These are phyloP conservation scores for Talaromyces rugulosus DNA, from an alignment of 2,329 filamentous ascomycete genomes.

Conservation along the genomic window DNA sequence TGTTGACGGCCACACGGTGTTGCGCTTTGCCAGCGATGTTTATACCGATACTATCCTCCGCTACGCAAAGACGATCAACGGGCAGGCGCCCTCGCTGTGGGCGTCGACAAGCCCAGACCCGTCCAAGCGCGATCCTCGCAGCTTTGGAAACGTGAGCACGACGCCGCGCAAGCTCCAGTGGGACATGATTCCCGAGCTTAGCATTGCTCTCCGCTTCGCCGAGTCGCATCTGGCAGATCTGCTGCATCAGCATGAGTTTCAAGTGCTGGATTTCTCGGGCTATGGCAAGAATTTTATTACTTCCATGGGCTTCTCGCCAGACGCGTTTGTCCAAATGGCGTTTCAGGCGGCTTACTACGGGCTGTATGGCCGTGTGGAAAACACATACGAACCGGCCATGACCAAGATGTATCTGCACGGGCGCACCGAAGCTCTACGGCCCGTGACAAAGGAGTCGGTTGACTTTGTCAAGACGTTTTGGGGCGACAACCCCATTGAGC, in stretches of 20 bases:
- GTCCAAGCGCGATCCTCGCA: conserved; percentile 82
- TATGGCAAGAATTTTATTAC: conserved; percentile 99
- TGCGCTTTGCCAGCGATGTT: conserved; percentile 91
- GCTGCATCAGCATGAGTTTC: conserved; percentile 94
- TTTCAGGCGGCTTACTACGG: conserved; percentile 98
- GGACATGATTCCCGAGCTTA: conserved; percentile 92
- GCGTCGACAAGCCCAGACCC: conserved; percentile 86
- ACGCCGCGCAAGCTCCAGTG: conserved; percentile 95
- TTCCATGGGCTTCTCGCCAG: conserved; percentile 91
- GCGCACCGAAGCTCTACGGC: conserved; percentile 86
- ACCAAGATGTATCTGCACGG: conserved; percentile 92
- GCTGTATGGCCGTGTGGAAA: conserved; percentile 87
- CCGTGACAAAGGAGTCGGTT: conserved; percentile 77
- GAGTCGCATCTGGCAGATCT: conserved; percentile 91
- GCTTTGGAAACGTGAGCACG: conserved; percentile 88
- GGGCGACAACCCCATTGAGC: conserved; percentile 76
- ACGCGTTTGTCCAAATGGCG: conserved; percentile 98
- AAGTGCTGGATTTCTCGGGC: conserved; percentile 79
- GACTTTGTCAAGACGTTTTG: conserved; percentile 92
- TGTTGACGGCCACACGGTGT: conserved; percentile 93
- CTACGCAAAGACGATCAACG: conserved; percentile 93
- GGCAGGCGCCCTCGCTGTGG: conserved; percentile 87
- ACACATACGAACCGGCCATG: conserved; percentile 97
- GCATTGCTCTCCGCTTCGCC: conserved; percentile 87
- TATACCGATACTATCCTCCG: conserved; percentile 97